Base-by-base conservation (phyloP, 202 grass and related monocot genomes). In the Digitaria exilis region DNA sequence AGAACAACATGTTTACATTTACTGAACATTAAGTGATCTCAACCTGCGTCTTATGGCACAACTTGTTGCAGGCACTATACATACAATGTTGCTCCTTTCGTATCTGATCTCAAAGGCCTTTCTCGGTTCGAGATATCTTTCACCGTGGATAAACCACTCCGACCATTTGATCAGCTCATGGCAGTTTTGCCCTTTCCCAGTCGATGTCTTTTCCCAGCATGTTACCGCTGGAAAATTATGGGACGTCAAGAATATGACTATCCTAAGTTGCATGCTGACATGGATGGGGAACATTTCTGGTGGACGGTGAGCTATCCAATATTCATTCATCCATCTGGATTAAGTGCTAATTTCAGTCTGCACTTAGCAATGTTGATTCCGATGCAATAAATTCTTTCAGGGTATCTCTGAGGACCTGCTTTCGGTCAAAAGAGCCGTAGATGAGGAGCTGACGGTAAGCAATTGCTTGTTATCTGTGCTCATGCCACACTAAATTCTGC, bases 121-220 rank as follows among this genome's bases (percentile, higher is more conserved):
- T 70, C 82, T 30, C 63, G 15, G 32, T 77, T 79, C 4, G 77
- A 84, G 21, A 81, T 79, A 76, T 88, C 58, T 9, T 91, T 94
- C 32, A 65, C 49, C 3, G 0, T 87, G 57, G 86, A 82, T 37
- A 83, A 79, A 44, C 88, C 92, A 65, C 64, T 89, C 1, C 88
- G 41, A 57, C 88, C 92, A 71, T 91, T 94, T 50, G 92, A 91
- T 82, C 92, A 89, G 77, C 76, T 94, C 41, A 75, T 94, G 92
- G 92, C 88, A 55, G 72, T 91, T 83, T 54, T 89, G 31, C 83
- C 88, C 9, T 76, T 79, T n/a, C 62, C 25, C 78, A 94, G 89
- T 52, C 70, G 42, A 31, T 42, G 2, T 70, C 80, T 59, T 3
- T 50, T 94, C 25, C 86, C 92, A 14, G 50, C 60, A 45, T 79